Evolutionary conservation across 1,284 basidiomycete genomes (phyloP).

Genomic region (Marasmius sp.): DNA sequence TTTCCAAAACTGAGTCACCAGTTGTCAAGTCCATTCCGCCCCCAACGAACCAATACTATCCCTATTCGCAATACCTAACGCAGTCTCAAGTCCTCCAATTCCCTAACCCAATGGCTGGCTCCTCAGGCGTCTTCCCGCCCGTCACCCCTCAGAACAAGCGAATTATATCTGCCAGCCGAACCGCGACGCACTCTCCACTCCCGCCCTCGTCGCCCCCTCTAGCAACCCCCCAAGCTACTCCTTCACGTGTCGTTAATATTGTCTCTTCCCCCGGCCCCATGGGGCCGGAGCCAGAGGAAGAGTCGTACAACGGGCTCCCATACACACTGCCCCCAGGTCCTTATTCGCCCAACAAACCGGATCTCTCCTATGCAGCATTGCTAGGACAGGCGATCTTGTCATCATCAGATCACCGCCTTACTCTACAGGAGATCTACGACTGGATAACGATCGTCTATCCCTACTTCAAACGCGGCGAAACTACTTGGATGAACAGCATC

Average conservation of each 20-base stretch:
- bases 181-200: conserved; percentile 33
- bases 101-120: conserved; percentile 2
- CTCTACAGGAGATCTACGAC: conserved; percentile 93
- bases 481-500: conserved; percentile 95
- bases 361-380: conserved; percentile 89
- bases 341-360: conserved; percentile 75
- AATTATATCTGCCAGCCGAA: conserved; percentile 22
- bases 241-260: conserved; percentile 56
- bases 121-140: conserved; percentile 21
- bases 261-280: conserved; percentile 82
- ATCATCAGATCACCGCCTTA: conserved; percentile 81
- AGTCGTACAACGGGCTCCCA: conserved; percentile 63
- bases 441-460: conserved; percentile 95
- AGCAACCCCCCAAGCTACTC: conserved; percentile 57
- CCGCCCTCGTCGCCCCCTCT: conserved; percentile 51
- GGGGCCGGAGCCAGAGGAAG: conserved; percentile 57
- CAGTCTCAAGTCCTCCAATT: conserved; percentile 8
- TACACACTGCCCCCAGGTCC: conserved; percentile 82
- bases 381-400: conserved; percentile 94
- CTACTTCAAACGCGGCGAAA: conserved; percentile 88
- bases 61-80: conserved; percentile 7
- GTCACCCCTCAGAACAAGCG: conserved; percentile 42
- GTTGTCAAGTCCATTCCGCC: conserved; percentile 30
- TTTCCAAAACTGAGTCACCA: conserved; percentile 38
- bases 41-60: conserved; percentile 9